These are phyloP conservation scores for Musa beccarii DNA, from an alignment of 176 grass and related monocot species.

Conservation along the genomic window DNA sequence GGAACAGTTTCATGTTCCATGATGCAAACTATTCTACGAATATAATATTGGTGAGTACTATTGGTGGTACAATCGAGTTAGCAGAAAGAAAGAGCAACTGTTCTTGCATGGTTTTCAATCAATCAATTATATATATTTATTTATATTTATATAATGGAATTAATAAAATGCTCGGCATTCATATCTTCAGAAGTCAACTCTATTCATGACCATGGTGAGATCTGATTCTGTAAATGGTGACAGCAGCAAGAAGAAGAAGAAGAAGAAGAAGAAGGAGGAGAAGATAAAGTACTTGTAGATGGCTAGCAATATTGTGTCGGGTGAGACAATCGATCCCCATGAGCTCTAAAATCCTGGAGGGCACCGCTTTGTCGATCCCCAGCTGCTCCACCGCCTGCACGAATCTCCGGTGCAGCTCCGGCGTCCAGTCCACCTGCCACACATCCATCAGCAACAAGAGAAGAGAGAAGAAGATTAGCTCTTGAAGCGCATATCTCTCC, in stretches of 20 bases:
- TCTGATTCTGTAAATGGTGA: neutral
- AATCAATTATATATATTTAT: too few relatives aligned
- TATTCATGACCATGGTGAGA: neutral
- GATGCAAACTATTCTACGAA: too few relatives aligned
- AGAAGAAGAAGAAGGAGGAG: neutral
- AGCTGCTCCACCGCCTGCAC: conserved; percentile 98
- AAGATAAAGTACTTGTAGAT: conserved; percentile 49
- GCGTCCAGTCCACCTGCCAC: conserved; percentile 92
- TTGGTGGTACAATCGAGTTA: too few relatives aligned
- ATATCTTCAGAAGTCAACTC: too few relatives aligned
- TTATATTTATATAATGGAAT: too few relatives aligned
- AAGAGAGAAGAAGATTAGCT: too few relatives aligned
- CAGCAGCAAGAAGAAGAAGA: neutral
- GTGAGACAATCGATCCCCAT: conserved; percentile 89
- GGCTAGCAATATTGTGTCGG: conserved; percentile 88
- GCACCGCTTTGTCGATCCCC: conserved; percentile 96
- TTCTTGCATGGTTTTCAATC: too few relatives aligned
- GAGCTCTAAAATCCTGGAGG: conserved; percentile 80
- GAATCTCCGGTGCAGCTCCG: conserved; percentile 93
- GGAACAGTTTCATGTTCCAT: too few relatives aligned
- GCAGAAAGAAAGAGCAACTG: too few relatives aligned
- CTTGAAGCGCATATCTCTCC: neutral
- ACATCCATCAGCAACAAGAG: too few relatives aligned
- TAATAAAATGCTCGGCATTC: too few relatives aligned
- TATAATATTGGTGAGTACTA: too few relatives aligned